phyloP scores from a whole-genome alignment of 768 basidiomycete species.

The Russula abietina region DNA sequence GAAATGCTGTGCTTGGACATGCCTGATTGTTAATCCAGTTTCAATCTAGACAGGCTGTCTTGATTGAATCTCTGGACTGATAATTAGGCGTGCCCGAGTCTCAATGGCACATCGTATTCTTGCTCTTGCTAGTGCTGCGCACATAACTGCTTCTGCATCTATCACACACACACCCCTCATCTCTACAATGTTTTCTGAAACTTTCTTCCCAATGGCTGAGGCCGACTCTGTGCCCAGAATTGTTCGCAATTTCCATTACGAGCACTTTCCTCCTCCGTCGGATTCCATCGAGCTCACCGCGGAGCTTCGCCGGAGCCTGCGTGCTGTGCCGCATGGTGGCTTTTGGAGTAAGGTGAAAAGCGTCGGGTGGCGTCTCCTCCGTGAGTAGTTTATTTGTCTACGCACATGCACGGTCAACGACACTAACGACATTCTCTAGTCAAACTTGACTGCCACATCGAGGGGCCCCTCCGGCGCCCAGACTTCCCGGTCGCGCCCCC shows the following conservation, averaged over 20 bases:
- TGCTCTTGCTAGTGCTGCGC: slow-evolving; percentile 12
- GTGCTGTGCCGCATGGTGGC: neutral
- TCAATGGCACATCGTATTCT: neutral
- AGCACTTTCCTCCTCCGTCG: slow-evolving; percentile 1
- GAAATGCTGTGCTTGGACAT: too few relatives aligned
- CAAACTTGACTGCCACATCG: neutral
- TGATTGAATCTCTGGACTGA: too few relatives aligned
- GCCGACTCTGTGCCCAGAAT: neutral
- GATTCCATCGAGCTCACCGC: neutral
- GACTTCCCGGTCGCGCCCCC: slow-evolving; percentile 17
- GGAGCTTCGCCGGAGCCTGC: slow-evolving; percentile 7
- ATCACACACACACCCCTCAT: neutral
- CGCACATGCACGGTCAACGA: neutral
- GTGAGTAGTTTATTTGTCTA: neutral
- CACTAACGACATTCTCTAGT: neutral
- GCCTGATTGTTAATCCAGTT: too few relatives aligned
- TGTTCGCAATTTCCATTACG: slow-evolving; percentile 1
- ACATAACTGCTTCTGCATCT: neutral
- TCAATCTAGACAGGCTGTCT: too few relatives aligned
- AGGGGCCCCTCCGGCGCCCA: neutral
- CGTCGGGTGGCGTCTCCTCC: slow-evolving; percentile 8
- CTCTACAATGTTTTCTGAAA: slow-evolving; percentile 5
- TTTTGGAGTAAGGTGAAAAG: slow-evolving; percentile 10
- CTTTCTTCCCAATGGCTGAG: neutral
- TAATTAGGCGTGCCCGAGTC: too few relatives aligned